These are phyloP conservation scores for Barbarea vulgaris DNA, from an alignment of 345 rosid species.

Conservation along the genomic window DNA sequence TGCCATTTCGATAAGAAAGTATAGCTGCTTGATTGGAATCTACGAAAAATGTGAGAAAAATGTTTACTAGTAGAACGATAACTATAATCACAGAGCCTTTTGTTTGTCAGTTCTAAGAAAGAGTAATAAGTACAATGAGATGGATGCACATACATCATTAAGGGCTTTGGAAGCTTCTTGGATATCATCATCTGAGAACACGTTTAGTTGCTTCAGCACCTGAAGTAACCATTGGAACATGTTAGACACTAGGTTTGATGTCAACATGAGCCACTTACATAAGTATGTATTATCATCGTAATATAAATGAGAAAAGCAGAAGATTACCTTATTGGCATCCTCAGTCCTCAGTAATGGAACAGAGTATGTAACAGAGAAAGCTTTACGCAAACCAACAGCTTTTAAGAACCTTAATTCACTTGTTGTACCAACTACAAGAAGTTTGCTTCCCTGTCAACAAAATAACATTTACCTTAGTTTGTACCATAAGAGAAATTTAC, in stretches of 20 bases:
- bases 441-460: conserved; percentile 67
- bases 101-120: not conserved
- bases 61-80: not conserved
- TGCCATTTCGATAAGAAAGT: conserved; percentile 58
- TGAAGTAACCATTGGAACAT: conserved; percentile 14
- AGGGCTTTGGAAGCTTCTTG: conserved; percentile 67
- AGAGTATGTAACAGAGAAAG: conserved; percentile 62
- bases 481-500: no score
- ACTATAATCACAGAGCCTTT: not conserved
- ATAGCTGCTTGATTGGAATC: conserved; percentile 64
- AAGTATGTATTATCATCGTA: no score
- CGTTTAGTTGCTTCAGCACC: conserved; percentile 70
- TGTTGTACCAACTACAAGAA: no score
- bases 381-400: conserved; percentile 59
- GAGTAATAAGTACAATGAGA: conserved; percentile 6
- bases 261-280: no score
- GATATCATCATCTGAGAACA: conserved; percentile 62
- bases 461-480: no score
- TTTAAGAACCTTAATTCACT: no score
- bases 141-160: conserved; percentile 55
- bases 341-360: conserved; percentile 62
- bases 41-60: not conserved
- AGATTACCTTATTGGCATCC: conserved; percentile 74
- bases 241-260: not conserved
- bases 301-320: no score